Evolutionary conservation across 352 stramenopile species (phyloP).

Genomic region (Ophiocytium majus): DNA sequence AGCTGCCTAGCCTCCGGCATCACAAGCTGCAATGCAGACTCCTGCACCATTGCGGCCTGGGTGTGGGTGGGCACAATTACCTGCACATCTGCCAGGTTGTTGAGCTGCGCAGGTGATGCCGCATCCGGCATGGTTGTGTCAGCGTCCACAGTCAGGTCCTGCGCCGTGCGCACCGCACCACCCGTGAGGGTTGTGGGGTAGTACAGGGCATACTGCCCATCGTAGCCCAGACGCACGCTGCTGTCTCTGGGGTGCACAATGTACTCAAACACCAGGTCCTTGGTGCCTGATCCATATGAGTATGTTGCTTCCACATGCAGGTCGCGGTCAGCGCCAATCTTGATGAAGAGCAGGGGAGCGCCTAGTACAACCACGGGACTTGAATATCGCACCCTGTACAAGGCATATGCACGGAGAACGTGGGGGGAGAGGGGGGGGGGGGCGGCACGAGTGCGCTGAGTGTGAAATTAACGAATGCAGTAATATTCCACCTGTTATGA

Average conservation of each 20-base stretch:
- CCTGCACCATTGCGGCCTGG: too few species aligned
- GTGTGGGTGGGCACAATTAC: too few species aligned
- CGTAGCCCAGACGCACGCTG: slow-evolving; percentile 47
- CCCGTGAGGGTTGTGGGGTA: slow-evolving; percentile 25
- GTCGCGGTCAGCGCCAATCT: slow-evolving; percentile 39
- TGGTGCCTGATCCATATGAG: slow-evolving; percentile 38
- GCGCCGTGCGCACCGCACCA: not conserved
- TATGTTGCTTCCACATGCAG: slow-evolving; percentile 37
- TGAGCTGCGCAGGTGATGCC: slow-evolving; percentile 30
- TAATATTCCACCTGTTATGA: too few species aligned
- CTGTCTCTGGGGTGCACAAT: slow-evolving; percentile 46
- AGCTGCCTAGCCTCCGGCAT: too few species aligned
- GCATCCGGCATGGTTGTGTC: slow-evolving; percentile 40
- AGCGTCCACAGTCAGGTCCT: slow-evolving; percentile 36
- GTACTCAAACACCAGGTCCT: slow-evolving; percentile 49
- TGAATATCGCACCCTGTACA: slow-evolving; percentile 14
- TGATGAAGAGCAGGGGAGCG: slow-evolving; percentile 32
- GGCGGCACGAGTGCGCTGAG: too few species aligned
- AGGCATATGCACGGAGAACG: too few species aligned
- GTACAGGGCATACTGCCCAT: slow-evolving; percentile 47
- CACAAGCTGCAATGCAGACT: too few species aligned
- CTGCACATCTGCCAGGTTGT: not conserved
- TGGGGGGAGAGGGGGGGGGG: too few species aligned
- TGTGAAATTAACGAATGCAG: too few species aligned
- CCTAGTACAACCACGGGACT: slow-evolving; percentile 35